Base-by-base conservation (phyloP, 306 rosid species). In the Cajanus cajan region DNA sequence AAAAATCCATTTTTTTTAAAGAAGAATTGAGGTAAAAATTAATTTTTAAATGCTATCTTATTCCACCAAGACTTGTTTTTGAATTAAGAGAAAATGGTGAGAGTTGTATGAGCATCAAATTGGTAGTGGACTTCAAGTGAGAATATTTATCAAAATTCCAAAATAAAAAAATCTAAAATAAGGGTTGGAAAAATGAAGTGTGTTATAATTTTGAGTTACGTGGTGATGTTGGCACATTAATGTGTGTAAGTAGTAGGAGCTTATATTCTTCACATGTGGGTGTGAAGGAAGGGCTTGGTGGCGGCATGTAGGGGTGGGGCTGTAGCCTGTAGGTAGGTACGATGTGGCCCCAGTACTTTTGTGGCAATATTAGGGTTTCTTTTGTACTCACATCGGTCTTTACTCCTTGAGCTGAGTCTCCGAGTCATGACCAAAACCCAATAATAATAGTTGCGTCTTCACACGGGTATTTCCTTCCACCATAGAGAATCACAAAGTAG, bases 361-460 rank as follows among this genome's bases (percentile, higher is more conserved):
- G 81, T 74, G 47, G 68, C 86, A 74, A 69, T 44, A 74, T 51
- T 61, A 69, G 72, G 86, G 72, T 57, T 73, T 73, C 72, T 52
- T 78, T 41, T 66, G 65, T 31, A 25, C 22, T 0, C 74, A 50
- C 44, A n/a, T 68, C n/a, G 70, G 40, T 34, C 69, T 83, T 78
- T 78, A 43, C 74, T 82, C 33, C 33, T 59, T 75, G n/a, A 8
- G 67, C 40, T 11, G 40, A 82, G 61, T 40, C 50, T 52, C 59
- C 51, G 61, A 69, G 67, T 82, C 69, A 41, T 63, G 15, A 61
- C 36, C 72, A 43, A 58, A 78, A 82, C 33, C 76, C 79, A 82
- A 68, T 69, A 74, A 63, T 62, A 69, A 34, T 64, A 75, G 80
- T 82, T 82, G 82, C 86, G 84, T 82, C 84, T 82, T 64, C 15